Conservation (phyloP, 768 basidiomycete genomes). For the Vararia minispora region DNA sequence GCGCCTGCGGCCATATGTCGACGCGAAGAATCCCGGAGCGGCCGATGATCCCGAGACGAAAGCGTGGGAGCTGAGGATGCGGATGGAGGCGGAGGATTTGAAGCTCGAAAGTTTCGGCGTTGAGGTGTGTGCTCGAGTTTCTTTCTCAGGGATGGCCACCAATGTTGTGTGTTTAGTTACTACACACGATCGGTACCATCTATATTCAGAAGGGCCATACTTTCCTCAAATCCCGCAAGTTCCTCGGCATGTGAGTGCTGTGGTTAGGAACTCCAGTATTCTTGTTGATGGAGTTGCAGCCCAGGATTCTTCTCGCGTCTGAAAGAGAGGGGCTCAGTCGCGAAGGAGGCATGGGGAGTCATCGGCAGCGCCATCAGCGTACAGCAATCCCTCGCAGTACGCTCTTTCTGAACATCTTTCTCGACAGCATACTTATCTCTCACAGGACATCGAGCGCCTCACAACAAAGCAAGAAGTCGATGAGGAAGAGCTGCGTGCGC, state of each 20-base stretch:
- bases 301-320: constrained; percentile 88
- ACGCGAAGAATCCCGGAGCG: constrained; percentile 74
- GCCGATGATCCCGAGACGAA: constrained; percentile 76
- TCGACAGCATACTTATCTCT: constrained; percentile 15
- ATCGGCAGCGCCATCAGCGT: constrained; percentile 90
- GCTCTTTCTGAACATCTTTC: neutral
- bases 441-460: constrained; percentile 79
- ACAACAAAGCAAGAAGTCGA: constrained; percentile 82
- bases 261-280: too few species aligned
- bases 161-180: constrained; percentile 33
- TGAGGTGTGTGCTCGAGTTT: constrained; percentile 45
- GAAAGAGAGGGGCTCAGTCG: constrained; percentile 87
- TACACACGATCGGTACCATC: constrained; percentile 84
- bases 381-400: constrained; percentile 55
- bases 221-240: constrained; percentile 84
- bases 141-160: neutral
- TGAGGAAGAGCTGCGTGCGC: constrained; percentile 74
- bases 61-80: constrained; percentile 67
- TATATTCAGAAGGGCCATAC: constrained; percentile 92
- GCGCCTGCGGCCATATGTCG: constrained; percentile 80
- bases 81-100: constrained; percentile 82
- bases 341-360: constrained; percentile 96
- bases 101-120: constrained; percentile 97
- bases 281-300: constrained; percentile 29
- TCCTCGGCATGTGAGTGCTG: constrained; percentile 70